Evolutionary conservation across 345 rosid species (phyloP), one percentile per base, ranked within the genome.

Genomic region (Aethionema arabicum): DNA sequence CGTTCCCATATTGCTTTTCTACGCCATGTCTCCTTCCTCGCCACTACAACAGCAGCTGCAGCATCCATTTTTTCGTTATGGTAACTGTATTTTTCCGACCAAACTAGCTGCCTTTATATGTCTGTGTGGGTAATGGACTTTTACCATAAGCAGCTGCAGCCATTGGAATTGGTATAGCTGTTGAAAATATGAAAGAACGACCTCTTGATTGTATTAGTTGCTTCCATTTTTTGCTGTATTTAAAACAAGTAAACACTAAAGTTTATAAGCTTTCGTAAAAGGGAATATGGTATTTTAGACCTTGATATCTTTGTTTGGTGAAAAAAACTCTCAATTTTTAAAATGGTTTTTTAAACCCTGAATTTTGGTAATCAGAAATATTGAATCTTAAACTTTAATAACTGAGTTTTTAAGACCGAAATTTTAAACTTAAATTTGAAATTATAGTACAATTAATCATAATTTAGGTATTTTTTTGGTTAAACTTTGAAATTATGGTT

Each of bases 151-250:
- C 91, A 53, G 98, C 95, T 63, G 96, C 96, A 68, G 79, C 88
- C 73, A 85, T 65, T 2, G 97, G 98, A 56, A 92, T 72, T 32
- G 96, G 88, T 43, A 82, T 37, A 38, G 96, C 76, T 45, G 98
- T 87, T 57, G 98, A 92, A 72, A 87, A 92, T 78, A 92, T 89
- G 71, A 89, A 90, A 32, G 97, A 82, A 2, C 95, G 96, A 30
- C 97, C 99, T 77, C 90, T 81, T 2, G 96, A 92, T 12, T 78
- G 89, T 66, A 92, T 79, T 74, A 92, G 83, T 72, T 87, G 85
- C 85, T 90, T 92, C 97, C 88, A 89, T 16, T 65, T 90, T 81
- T 85, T 80, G 77, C 96, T 89, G 91, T 54, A 76, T 63, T 42
- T 53, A 29, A 32, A 47, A 51, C 3, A 59, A 21, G 27, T 21